Base-by-base conservation (phyloP, 108 stramenopile species). In the Nitzschia putrida region DNA sequence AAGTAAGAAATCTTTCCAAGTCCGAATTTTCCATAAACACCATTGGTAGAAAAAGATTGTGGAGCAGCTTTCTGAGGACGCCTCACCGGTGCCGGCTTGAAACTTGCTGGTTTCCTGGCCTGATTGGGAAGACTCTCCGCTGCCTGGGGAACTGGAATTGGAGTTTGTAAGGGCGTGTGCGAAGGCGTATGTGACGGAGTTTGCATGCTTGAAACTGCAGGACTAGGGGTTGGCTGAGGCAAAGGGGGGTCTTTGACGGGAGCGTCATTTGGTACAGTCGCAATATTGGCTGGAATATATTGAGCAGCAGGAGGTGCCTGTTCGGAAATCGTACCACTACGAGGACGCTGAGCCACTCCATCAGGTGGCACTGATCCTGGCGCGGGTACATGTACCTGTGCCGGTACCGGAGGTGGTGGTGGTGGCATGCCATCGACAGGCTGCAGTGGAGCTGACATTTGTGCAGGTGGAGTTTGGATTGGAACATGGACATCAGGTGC, bases 1-100 rank as follows among this genome's bases (percentile, higher is more conserved):
- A 89, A 78, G 54, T 93, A 83, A 24, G 87, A 84, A 11, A 89
- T 60, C 69, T 93, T 93, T 29, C 92, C 92, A 9, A 93, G 79
- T 34, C 89, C 89, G 12, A 70, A 21, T 1, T 51, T 60, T 13
- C 76, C 68, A 40, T 53, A 66, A 1, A 45, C n/a, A 7, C 74
- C 74, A 53, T 67, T 53, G 41, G 22, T 76, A 34, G 42, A 61
- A 18, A 69, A 56, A 3, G 75, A 24, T 25, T 56, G 68, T 6
- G 75, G 61, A 11, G 57, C 52, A 11, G 57, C 52, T 54, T 69
- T 75, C 4, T 23, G 44, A 38, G 54, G 47, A 13, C 73, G 57
- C 23, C 53, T 49, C 4, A 34, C 29, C 34, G 55, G 60, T 38
- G 29, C 41, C 14, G 61, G 44, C 11, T 57, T 38, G 29, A 34